Evolutionary conservation across 768 basidiomycete species (phyloP).

Genomic region (Leccinellum rugosiceps): DNA sequence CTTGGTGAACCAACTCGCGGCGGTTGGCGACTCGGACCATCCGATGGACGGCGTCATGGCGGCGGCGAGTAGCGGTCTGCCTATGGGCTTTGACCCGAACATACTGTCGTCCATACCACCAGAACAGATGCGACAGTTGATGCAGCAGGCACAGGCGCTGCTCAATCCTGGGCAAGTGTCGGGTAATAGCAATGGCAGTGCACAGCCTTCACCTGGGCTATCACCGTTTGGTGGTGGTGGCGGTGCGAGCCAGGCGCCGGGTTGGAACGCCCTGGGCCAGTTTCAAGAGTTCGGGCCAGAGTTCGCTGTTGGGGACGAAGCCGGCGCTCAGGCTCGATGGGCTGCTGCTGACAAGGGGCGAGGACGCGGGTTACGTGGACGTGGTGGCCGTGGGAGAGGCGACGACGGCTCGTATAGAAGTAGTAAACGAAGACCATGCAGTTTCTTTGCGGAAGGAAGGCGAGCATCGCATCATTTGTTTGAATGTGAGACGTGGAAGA

Average conservation of each 20-base stretch:
- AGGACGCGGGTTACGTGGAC: slow-evolving; percentile 54
- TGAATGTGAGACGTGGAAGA: slow-evolving; percentile 20
- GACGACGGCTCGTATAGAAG: slow-evolving; percentile 66
- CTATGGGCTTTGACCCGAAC: slow-evolving; percentile 41
- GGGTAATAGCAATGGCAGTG: slow-evolving; percentile 29
- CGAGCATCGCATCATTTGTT: slow-evolving; percentile 58
- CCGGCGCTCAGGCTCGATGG: slow-evolving; percentile 44
- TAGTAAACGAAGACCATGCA: slow-evolving; percentile 87
- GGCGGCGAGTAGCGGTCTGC: slow-evolving; percentile 26
- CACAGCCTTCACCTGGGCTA: slow-evolving; percentile 18
- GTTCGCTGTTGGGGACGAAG: slow-evolving; percentile 44
- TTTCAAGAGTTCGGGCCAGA: slow-evolving; percentile 49
- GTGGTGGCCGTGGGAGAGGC: slow-evolving; percentile 53
- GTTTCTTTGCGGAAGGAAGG: slow-evolving; percentile 90
- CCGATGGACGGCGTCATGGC: slow-evolving; percentile 35
- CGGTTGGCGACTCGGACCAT: slow-evolving; percentile 41
- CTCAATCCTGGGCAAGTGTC: slow-evolving; percentile 27
- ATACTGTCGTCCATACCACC: slow-evolving; percentile 42
- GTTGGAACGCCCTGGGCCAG: slow-evolving; percentile 38
- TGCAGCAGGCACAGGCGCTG: slow-evolving; percentile 41
- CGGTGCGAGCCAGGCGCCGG: slow-evolving; percentile 29
- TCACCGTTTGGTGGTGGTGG: slow-evolving; percentile 38
- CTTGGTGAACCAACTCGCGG: slow-evolving; percentile 62
- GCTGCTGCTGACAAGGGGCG: slow-evolving; percentile 43
- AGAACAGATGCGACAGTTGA: slow-evolving; percentile 63